Conservation (phyloP, 2,329 filamentous ascomycete species). For the Endoconidiophora polonica region DNA sequence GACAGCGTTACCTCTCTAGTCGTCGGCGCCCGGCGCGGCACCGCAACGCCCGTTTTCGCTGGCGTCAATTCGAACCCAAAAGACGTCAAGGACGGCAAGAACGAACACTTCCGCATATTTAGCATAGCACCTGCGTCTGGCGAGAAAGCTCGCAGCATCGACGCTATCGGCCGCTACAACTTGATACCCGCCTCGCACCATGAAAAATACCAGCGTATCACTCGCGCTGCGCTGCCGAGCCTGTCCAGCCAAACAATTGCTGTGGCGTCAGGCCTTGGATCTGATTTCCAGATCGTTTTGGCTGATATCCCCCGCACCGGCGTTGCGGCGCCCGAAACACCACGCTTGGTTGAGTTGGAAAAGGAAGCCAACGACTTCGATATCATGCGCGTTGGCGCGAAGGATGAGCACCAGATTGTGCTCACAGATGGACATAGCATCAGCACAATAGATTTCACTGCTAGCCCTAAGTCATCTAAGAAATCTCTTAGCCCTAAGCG, state of each 20-base stretch:
- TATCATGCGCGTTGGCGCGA: conserved; percentile 40
- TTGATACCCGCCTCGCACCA: conserved; percentile 34
- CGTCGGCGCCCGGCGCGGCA: conserved; percentile 43
- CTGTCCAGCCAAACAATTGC: conserved; percentile 52
- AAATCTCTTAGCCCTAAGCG: conserved; percentile 22
- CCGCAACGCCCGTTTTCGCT: conserved; percentile 39
- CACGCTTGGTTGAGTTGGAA: conserved; percentile 32
- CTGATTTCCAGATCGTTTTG: conserved; percentile 60
- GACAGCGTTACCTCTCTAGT: conserved; percentile 78
- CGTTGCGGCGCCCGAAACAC: conserved; percentile 26
- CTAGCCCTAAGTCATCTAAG: conserved; percentile 19
- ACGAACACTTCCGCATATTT: conserved; percentile 71
- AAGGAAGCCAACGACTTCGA: conserved; percentile 53
- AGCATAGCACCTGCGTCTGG: conserved; percentile 28
- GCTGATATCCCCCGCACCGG: conserved; percentile 48
- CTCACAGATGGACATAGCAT: conserved; percentile 68
- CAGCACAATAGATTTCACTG: conserved; percentile 44
- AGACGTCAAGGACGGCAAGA: conserved; percentile 58
- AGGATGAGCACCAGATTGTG: conserved; percentile 50
- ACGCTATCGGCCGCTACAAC: conserved; percentile 32
- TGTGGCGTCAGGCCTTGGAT: conserved; percentile 61
- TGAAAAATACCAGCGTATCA: conserved; percentile 42
- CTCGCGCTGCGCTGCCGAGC: conserved; percentile 36
- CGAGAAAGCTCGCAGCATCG: conserved; percentile 18
- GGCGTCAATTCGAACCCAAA: conserved; percentile 69